Evolutionary conservation across 352 stramenopile species (phyloP).

Genomic region (Globisporangium canariense): DNA sequence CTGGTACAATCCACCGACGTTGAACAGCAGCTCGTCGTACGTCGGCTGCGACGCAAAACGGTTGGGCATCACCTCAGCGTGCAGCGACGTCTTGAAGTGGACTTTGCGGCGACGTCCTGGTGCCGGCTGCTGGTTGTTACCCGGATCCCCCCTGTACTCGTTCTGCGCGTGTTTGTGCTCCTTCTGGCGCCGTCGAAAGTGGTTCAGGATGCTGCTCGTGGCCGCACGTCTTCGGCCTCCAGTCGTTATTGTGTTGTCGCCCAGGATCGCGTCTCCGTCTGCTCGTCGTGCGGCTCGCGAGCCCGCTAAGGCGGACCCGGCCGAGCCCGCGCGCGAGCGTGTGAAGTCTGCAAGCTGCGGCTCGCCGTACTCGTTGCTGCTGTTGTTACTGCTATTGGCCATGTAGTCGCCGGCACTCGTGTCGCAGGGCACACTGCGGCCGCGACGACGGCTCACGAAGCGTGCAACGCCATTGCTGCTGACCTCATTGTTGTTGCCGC

Average conservation of each 20-base stretch:
- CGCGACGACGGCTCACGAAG: slow-evolving; percentile 10
- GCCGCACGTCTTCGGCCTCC: slow-evolving; percentile 1
- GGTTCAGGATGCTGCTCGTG: slow-evolving; percentile 9
- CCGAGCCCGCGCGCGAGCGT: slow-evolving; percentile 4
- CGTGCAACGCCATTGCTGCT: background rate
- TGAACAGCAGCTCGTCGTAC: slow-evolving; percentile 64
- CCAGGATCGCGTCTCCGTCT: background rate
- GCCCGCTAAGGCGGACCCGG: slow-evolving; percentile 1
- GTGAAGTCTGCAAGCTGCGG: background rate
- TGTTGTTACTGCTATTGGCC: background rate
- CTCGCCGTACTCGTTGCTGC: background rate
- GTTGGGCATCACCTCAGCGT: slow-evolving; percentile 34
- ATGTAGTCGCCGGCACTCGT: background rate
- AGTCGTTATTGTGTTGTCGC: background rate
- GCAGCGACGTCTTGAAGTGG: slow-evolving; percentile 47
- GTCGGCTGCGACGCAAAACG: slow-evolving; percentile 25
- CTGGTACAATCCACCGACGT: slow-evolving; percentile 51
- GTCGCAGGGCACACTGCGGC: slow-evolving; percentile 15
- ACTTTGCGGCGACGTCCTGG: slow-evolving; percentile 24
- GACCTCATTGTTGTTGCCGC: slow-evolving; percentile 1
- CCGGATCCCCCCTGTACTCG: background rate
- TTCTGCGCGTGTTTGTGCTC: background rate
- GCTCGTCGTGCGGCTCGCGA: background rate
- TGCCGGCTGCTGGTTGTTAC: background rate
- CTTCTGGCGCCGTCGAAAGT: slow-evolving; percentile 14